Conservation (phyloP, 192 early-diverging fungal species). For the Coemansia sp. region DNA sequence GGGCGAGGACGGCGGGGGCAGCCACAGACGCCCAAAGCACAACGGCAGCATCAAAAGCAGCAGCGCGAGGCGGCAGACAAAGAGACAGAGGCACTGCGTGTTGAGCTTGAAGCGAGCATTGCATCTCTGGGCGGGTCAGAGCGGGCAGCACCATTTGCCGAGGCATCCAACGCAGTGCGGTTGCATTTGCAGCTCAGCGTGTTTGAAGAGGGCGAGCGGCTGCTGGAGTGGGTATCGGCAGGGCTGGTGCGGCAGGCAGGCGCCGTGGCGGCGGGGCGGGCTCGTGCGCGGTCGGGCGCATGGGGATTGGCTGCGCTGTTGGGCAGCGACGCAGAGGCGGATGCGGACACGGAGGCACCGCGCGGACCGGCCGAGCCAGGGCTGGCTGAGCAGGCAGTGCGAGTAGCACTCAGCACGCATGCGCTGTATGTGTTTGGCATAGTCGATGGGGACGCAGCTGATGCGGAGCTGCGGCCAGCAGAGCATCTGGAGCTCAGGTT, state of each 20-base stretch:
- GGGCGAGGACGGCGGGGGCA: background rate
- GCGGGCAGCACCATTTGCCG: constrained; percentile 35
- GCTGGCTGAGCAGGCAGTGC: constrained; percentile 42
- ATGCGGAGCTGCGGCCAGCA: constrained; percentile 49
- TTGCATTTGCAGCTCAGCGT: constrained; percentile 50
- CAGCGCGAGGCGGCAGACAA: constrained; percentile 1
- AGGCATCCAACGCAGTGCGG: constrained; percentile 35
- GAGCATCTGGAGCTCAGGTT: constrained; percentile 36
- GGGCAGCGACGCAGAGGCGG: constrained; percentile 13
- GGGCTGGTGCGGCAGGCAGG: constrained; percentile 32
- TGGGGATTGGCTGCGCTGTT: constrained; percentile 43
- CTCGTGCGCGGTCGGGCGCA: constrained; percentile 10
- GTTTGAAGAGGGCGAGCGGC: constrained; percentile 42
- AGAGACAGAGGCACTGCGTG: constrained; percentile 1
- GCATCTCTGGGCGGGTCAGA: constrained; percentile 3
- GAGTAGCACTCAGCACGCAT: constrained; percentile 47
- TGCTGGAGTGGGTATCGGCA: constrained; percentile 51
- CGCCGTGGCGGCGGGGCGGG: background rate
- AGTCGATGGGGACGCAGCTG: constrained; percentile 25
- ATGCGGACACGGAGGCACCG: constrained; percentile 14
- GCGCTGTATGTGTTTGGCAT: constrained; percentile 47
- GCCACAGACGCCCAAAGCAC: background rate
- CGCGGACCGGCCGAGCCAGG: constrained; percentile 3
- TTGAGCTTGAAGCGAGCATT: constrained; percentile 1
- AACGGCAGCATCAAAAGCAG: background rate